Evolutionary conservation across 805 yeast species (phyloP), one percentile per base, ranked within the genome.

Genomic region (Nakazawaea ambrosiae): DNA sequence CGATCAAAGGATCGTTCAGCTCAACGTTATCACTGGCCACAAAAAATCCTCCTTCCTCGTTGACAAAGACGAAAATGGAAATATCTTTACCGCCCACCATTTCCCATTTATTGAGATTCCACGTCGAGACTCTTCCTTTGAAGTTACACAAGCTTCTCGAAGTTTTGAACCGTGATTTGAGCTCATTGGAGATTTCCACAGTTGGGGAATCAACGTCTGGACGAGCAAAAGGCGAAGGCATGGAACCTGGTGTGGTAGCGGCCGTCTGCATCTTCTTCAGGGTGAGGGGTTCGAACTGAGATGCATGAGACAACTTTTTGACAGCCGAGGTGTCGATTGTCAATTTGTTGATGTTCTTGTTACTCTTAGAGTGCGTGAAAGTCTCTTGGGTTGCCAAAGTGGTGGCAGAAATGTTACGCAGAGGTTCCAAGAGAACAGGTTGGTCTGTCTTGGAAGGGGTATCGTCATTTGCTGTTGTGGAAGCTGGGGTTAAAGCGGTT

Each of bases 91-190:
- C 35, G 18, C 44, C 46, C 10, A 52, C 29, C 18, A 52, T 40
- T 12, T 42, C 45, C 65, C 66, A 60, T n/a, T 39, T 38, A n/a
- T 43, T 33, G 10, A 31, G 31, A 10, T 14, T 27, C 63, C 63
- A 58, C 29, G 37, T 41, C 5, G 57, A 53, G 23, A 49, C 40
- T 29, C 48, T 47, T 2, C 54, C 51, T 16, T 45, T 41, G 31
- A 53, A 51, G 19, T 49, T 34, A 17, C 42, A 46, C 20, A 46
- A 31, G 2, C 36, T 20, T 17, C 20, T 35, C n/a, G 40, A 36
- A 14, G 31, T 31, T 11, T 37, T 37, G 22, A 40, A 20, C 10
- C 11, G 5, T 18, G 31, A 15, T 16, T 17, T 28, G n/a, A 15
- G 18, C 14, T 37, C 40, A 11, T 26, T 22, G 4, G 40, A 28